Base-by-base conservation (phyloP, 306 rosid species). In the Vigna reflexopilosa region DNA sequence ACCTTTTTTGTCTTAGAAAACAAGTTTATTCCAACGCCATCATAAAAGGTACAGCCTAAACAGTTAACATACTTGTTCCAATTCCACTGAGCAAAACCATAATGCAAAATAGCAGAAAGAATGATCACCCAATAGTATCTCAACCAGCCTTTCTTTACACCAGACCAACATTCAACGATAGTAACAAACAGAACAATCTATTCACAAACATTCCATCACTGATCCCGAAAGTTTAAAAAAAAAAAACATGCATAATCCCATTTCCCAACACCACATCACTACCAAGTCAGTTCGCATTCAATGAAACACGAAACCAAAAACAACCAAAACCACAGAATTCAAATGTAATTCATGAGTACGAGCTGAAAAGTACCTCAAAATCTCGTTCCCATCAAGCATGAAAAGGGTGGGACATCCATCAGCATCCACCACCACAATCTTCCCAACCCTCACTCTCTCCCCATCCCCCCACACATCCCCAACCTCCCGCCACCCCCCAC, bases 331-430 rank as follows among this genome's bases (percentile, higher is more conserved):
- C 45, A 40, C 45, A 2, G 11, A 40, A 40, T 40, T 2, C 45
- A 10, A 40, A 7, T 9, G 49, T 11, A 44, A 45, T 45, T 2
- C 50, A 12, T 4, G 13, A 45, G 50, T 14, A 50, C 34, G 65
- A 58, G 72, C 5, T 5, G 55, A 5, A 70, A 56, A 17, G 68
- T 48, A 94, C 98, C 97, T 92, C 68, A 92, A 79, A 73, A 95
- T 89, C 17, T 86, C 91, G 77, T 83, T 83, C 42, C 90, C 84
- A 48, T 90, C 92, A 32, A 90, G 93, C 98, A 95, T 92, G 89
- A 87, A 95, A 54, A 92, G 87, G 2, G 52, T 76, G 5, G 93
- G 95, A 45, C 56, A 65, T 0, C 78, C 61, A 42, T 24, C 38
- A 51, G 89, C 85, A 74, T 87, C 88, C 12, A 86, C 77, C 16